Evolutionary conservation across 371 early-diverging fungal species (phyloP), one percentile per base, ranked within the genome.

Genomic region (Apophysomyces variabilis): DNA sequence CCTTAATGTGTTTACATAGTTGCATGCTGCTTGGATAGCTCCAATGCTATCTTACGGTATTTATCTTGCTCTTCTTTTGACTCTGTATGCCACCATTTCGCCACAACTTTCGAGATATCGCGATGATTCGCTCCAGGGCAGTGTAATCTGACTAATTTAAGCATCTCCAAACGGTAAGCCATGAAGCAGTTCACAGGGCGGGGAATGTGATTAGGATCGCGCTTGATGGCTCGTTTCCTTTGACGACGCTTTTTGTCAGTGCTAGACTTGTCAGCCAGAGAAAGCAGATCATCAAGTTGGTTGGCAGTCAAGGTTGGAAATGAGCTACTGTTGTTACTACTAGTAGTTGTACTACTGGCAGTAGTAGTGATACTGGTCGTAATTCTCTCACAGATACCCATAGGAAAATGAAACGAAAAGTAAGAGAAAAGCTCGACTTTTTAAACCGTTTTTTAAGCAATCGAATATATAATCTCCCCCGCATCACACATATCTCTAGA

Each of bases 111-210:
- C 3, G 69, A 69, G 6, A 69, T 69, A 12, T 61, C 57, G 13
- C 69, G 69, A 18, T 69, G 69, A 26, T 69, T 69, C 46, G 62
- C 62, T 36, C 64, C 62, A 5, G 61, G 61, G 37, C 69, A 69
- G 9, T 50, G 32, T 11, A 26, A 2, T 13, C 60, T 37, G 18
- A 69, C 65, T 26, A 58, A 26, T 8, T 65, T 58, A 7, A 65
- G 69, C 41, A 60, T 69, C 35, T 65, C 69, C 1, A 61, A 14
- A 16, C 69, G 65, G 36, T 65, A 69, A 5, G 47, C 44, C 45
- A 69, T 18, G 37, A 69, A 69, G 37, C 69, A 69, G 54, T 69
- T 69, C 21, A 62, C 32, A 4, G 69, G 69, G 1, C 69, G 65
- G 12, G 69, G 69, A 13, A 67, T 45, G 5, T 50, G 54, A 26